phyloP scores from a whole-genome alignment of 441 rosid genomes.

The Adansonia rubrostipa region DNA sequence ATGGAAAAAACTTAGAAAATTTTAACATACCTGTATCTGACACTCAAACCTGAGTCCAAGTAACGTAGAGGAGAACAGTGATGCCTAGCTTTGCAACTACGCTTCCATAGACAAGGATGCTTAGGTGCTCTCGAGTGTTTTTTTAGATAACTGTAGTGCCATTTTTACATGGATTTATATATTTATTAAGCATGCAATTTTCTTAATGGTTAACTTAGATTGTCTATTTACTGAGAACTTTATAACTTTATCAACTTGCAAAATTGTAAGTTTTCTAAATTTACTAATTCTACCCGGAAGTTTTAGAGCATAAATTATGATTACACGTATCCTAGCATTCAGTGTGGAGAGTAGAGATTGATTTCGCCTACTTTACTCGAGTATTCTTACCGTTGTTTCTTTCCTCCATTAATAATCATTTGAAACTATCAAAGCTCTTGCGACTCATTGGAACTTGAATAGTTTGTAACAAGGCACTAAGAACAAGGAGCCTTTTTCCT shows the following conservation, averaged over 20 bases:
- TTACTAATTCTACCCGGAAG: neutral
- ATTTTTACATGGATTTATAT: neutral
- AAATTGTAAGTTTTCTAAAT: neutral
- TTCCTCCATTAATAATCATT: neutral
- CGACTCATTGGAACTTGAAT: neutral
- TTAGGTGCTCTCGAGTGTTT: neutral
- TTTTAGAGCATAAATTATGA: neutral
- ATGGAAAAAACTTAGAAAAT: neutral
- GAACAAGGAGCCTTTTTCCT: neutral
- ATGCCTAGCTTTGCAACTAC: neutral
- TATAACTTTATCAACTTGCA: slow-evolving; percentile 2
- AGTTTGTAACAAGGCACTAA: neutral
- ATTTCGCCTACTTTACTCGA: neutral
- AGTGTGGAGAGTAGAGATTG: neutral
- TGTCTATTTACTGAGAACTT: neutral
- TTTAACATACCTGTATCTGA: neutral
- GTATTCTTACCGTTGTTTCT: neutral
- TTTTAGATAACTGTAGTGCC: neutral
- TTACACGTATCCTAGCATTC: neutral
- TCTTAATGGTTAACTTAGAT: neutral
- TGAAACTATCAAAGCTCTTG: neutral
- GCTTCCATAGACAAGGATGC: slow-evolving; percentile 9
- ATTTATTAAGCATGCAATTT: neutral
- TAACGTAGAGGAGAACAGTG: neutral
- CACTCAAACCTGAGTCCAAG: neutral